Conservation (phyloP, 2,329 filamentous ascomycete species). For the Verticillium nonalfalfae region DNA sequence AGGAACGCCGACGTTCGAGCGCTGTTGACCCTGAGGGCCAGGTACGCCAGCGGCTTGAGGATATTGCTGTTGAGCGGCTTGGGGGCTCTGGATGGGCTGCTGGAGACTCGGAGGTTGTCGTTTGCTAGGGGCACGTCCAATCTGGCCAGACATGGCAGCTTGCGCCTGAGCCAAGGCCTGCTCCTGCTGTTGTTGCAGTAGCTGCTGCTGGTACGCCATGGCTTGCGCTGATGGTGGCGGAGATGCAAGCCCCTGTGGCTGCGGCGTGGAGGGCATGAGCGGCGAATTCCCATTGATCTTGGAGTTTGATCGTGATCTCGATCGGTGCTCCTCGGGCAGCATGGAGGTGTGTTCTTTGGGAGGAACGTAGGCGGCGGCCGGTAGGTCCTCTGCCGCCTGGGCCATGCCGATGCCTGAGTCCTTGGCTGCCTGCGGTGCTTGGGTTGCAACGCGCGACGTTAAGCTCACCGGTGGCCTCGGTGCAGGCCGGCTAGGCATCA, state of each 20-base stretch:
- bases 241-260: conserved; percentile 38
- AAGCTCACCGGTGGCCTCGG: conserved; percentile 74
- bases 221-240: conserved; percentile 33
- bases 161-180: conserved; percentile 76
- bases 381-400: conserved; percentile 49
- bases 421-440: conserved; percentile 50
- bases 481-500: conserved; percentile 77
- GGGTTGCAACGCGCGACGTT: conserved; percentile 49
- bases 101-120: conserved; percentile 37
- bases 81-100: not conserved
- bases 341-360: conserved; percentile 52
- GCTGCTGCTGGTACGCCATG: conserved; percentile 52
- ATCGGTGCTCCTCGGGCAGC: conserved; percentile 61
- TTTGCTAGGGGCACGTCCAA: conserved; percentile 71
- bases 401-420: conserved; percentile 58
- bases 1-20: conserved; percentile 25
- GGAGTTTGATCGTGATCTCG: conserved; percentile 64
- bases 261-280: conserved; percentile 39
- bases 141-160: conserved; percentile 64
- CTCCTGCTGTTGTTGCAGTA: conserved; percentile 78
- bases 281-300: conserved; percentile 48
- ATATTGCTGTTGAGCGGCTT: conserved; percentile 38
- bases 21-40: conserved; percentile 24
- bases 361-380: conserved; percentile 35
- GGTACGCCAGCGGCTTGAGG: conserved; percentile 14